Conservation (phyloP, 257 asterid species). For the Perilla frutescens region DNA sequence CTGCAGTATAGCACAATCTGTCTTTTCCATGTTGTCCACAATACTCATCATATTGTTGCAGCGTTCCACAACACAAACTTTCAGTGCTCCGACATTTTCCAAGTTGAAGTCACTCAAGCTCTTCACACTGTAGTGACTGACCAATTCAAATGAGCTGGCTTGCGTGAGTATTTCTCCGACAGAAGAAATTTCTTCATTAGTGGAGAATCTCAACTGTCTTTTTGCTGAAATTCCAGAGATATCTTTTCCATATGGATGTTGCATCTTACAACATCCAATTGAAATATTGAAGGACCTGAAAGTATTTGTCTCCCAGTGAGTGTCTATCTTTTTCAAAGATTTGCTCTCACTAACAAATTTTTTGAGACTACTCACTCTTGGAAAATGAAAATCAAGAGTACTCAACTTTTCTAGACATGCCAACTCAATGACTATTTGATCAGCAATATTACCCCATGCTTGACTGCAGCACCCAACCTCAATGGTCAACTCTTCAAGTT, state of each 20-base stretch:
- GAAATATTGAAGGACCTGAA: slow-evolving; percentile 33
- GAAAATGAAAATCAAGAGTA: slow-evolving; percentile 31
- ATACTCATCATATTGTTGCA: not conserved
- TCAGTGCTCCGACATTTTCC: slow-evolving; percentile 20
- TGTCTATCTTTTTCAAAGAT: not conserved
- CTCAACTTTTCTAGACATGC: slow-evolving; percentile 25
- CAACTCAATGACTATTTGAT: not conserved
- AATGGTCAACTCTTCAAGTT: slow-evolving; percentile 33
- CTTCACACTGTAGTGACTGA: not conserved
- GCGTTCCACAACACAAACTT: slow-evolving; percentile 7
- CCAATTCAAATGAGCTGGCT: slow-evolving; percentile 32
- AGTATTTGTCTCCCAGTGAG: slow-evolving; percentile 11
- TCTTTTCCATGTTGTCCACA: not conserved
- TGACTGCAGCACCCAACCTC: slow-evolving; percentile 6
- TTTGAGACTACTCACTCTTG: slow-evolving; percentile 14
- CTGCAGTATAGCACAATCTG: not conserved
- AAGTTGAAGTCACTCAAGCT: slow-evolving; percentile 30
- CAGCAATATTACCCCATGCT: slow-evolving; percentile 9
- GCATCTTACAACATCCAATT: slow-evolving; percentile 19
- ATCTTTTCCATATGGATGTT: slow-evolving; percentile 15
- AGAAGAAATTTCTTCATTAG: not conserved
- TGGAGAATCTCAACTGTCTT: slow-evolving; percentile 26
- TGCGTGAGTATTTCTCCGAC: slow-evolving; percentile 26
- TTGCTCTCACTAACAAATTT: not conserved
- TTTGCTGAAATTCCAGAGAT: not conserved